Evolutionary conservation across 2,329 filamentous ascomycete genomes (phyloP), one percentile per base, ranked within the genome.

Genomic region (Falciphora oryzae): DNA sequence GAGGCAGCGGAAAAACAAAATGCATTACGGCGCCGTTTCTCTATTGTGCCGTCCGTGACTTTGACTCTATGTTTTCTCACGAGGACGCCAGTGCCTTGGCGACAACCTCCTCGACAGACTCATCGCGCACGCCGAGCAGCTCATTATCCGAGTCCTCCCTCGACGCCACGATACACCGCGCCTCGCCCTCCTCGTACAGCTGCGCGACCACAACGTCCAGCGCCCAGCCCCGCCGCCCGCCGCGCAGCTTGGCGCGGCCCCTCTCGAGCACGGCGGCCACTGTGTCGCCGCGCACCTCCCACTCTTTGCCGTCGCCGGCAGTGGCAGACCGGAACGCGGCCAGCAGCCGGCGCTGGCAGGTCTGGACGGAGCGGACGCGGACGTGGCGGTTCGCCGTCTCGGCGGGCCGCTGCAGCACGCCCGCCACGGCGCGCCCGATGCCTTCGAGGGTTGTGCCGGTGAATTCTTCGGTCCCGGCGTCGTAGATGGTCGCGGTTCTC

Each of bases 381-480:
- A 89, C 71, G 71, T 84, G 82, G 66, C 81, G 76, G 70, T 89
- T 89, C 58, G 77, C 79, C 0, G 84, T 87, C 63, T 78, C 74
- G 0, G 77, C 75, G 1, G 79, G 76, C 31, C 71, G 78, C 69
- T 73, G 75, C n/a, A 89, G 73, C 11, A 84, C 75, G 4, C 79
- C 76, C 16, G 79, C 77, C 1, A 86, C 77, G 1, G 84, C 80
- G 44, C 77, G 72, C 2, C 78, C 84, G 58, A 88, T 78, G 27
- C 79, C 78, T 16, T 73, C 67, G 0, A 85, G 74, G n/a, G 83
- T 85, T 18, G 79, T 83, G 0, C 78, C 68, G 4, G 80, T 81
- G 68, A 83, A 82, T 4, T 69, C 77, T n/a, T 77, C 76, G 32
- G 82, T 75, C 4, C 86, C 85, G 0, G 77, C 78, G 70, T 88